A percentile compares a stretch with the other conserved stretches of the same genome.
These are phyloP conservation scores for Centella asiatica DNA, from an alignment of 129 eudicot species.

Conservation along the genomic window DNA sequence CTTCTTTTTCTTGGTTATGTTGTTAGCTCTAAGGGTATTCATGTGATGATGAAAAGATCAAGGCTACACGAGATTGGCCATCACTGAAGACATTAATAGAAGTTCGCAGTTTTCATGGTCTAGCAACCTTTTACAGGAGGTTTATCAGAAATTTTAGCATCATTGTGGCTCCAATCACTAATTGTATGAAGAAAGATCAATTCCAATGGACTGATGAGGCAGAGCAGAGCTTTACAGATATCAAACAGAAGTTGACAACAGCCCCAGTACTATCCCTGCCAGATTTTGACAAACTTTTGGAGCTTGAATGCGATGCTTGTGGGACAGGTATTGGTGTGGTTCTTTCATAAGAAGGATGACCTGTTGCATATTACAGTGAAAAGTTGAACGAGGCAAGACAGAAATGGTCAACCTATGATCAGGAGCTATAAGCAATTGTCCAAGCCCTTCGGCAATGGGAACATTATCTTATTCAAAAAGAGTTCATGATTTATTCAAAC, in stretches of 20 bases:
- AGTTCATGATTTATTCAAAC: neutral
- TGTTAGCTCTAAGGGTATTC: too few species aligned
- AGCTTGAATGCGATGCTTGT: constrained; percentile 4
- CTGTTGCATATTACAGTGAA: neutral
- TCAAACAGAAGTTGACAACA: neutral
- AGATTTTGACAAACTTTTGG: neutral
- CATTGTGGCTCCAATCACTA: neutral
- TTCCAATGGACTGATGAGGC: neutral
- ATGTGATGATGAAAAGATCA: too few species aligned
- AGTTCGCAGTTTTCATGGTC: neutral
- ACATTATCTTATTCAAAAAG: neutral
- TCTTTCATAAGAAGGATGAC: neutral
- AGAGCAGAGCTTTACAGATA: neutral
- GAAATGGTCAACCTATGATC: too few species aligned
- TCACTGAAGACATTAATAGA: too few species aligned
- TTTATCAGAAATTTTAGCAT: neutral
- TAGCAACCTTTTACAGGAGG: neutral
- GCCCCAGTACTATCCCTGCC: neutral
- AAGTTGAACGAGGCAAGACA: neutral
- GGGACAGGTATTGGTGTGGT: neutral
- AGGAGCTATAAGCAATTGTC: neutral
- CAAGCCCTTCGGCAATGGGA: neutral
- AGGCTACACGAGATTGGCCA: too few species aligned
- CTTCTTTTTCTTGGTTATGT: too few species aligned
- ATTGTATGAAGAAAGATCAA: neutral